phyloP scores from a whole-genome alignment of 2,329 filamentous ascomycete genomes.

The Epichloe aotearoae region DNA sequence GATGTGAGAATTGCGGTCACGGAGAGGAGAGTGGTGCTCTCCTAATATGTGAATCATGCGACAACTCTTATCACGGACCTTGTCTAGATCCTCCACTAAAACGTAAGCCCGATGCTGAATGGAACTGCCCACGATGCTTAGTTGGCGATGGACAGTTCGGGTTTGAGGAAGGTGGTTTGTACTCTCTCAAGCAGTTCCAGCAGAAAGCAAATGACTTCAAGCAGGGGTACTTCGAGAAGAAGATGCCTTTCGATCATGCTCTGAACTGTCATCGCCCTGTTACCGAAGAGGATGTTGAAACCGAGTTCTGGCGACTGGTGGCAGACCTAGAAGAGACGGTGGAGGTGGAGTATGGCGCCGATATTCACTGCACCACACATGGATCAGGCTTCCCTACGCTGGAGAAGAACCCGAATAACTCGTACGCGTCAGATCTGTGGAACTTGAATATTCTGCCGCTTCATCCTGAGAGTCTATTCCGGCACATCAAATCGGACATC shows the following conservation, averaged over 20 bases:
- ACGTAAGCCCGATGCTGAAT: constrained; percentile 68
- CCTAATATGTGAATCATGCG: constrained; percentile 81
- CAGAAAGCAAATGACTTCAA: constrained; percentile 94
- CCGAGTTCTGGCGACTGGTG: constrained; percentile 92
- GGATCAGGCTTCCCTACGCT: constrained; percentile 93
- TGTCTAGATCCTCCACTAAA: constrained; percentile 82
- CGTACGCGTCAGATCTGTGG: constrained; percentile 85
- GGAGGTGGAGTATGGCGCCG: constrained; percentile 94
- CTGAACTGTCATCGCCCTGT: constrained; percentile 69
- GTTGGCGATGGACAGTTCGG: constrained; percentile 95
- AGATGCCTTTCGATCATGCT: constrained; percentile 76
- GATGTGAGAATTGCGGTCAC: constrained; percentile 78
- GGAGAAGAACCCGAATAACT: constrained; percentile 76
- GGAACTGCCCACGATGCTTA: constrained; percentile 91
- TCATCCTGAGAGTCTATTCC: constrained; percentile 81
- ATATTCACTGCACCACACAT: constrained; percentile 96
- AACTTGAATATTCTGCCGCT: constrained; percentile 89
- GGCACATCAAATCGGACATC: constrained; percentile 95
- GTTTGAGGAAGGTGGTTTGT: constrained; percentile 91
- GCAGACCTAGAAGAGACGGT: constrained; percentile 90
- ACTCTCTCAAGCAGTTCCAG: constrained; percentile 91
- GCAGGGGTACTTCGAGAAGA: constrained; percentile 80
- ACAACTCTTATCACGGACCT: constrained; percentile 71
- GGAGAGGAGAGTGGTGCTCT: constrained; percentile 59
- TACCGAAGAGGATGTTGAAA: constrained; percentile 89